Base-by-base conservation (phyloP, 192 early-diverging fungal genomes). In the Coemansia sp. region DNA sequence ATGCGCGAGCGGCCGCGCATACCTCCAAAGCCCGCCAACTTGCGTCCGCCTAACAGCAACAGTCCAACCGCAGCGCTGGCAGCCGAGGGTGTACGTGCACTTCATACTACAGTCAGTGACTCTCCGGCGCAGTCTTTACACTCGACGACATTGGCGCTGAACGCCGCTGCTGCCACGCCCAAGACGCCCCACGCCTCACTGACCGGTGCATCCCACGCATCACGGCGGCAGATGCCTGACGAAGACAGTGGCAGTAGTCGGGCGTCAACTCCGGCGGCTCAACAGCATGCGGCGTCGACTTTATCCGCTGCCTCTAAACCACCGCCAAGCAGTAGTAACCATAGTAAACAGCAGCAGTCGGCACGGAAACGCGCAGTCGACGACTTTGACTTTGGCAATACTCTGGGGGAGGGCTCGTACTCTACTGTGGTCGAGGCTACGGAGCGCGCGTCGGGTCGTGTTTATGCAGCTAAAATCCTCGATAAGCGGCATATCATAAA, bases 361-460 rank as follows among this genome's bases (percentile, higher is more conserved):
- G 50, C 70, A 8, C 88, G 89, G 52, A 92, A 92, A 64, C 90
- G 95, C 8, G 85, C 74, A 3, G 90, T 92, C 2, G 83, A 71
- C 9, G 97, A 99, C 69, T 99, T 97, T 83, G 85, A 87, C 23
- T 95, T 96, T 73, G 93, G 92, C 9, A 75, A 86, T 58, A 86
- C 89, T 1, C 78, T 99, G 19, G 97, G 97, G 62, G 96, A 98
- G 84, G 97, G 97, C 50, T 92, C 91, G 21, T 99, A 96, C 78
- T 98, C 97, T 10, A 95, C 97, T 72, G 92, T 99, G 16, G 80
- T 97, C 0, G 78, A 86, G 62, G 96, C 92, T 4, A 86, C 76
- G 13, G 97, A 99, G 69, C 82, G 78, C 68, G 69, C 74, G 30
- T 91, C 91, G 9, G 82, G 77, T 13, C 85, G 86, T 21, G 82